phyloP scores from a whole-genome alignment of 768 basidiomycete species.

The Mycena leptocephala region DNA sequence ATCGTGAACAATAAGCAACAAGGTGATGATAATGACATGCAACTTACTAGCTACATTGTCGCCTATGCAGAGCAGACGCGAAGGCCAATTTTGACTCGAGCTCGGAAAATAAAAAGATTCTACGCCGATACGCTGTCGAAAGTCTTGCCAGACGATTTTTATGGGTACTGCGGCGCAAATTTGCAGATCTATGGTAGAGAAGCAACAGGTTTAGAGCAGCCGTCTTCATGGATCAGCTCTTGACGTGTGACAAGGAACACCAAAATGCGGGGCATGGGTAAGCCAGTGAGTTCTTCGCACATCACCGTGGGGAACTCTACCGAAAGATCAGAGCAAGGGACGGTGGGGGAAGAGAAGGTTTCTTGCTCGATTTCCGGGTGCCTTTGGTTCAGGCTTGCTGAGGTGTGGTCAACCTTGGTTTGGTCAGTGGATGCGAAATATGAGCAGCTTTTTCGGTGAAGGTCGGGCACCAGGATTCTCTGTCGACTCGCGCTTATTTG shows the following conservation, averaged over 20 bases:
- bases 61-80: neutral
- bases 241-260: neutral
- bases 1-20: too few relatives aligned
- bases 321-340: neutral
- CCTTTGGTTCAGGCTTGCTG: too few relatives aligned
- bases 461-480: too few relatives aligned
- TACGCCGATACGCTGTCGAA: too few relatives aligned
- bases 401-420: too few relatives aligned
- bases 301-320: neutral
- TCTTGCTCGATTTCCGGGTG: neutral
- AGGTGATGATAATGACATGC: too few relatives aligned
- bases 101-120: neutral
- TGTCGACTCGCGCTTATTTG: neutral
- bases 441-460: too few relatives aligned
- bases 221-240: neutral
- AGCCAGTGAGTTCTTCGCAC: neutral
- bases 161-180: neutral
- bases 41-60: constrained; percentile 1
- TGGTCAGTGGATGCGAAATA: too few relatives aligned
- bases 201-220: neutral
- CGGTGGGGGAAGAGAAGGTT: neutral
- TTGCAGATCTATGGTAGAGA: neutral
- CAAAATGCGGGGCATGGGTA: neutral
- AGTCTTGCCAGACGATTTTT: too few relatives aligned
- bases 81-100: neutral